phyloP scores from a whole-genome alignment of 441 rosid genomes.

The Viola pubescens region DNA sequence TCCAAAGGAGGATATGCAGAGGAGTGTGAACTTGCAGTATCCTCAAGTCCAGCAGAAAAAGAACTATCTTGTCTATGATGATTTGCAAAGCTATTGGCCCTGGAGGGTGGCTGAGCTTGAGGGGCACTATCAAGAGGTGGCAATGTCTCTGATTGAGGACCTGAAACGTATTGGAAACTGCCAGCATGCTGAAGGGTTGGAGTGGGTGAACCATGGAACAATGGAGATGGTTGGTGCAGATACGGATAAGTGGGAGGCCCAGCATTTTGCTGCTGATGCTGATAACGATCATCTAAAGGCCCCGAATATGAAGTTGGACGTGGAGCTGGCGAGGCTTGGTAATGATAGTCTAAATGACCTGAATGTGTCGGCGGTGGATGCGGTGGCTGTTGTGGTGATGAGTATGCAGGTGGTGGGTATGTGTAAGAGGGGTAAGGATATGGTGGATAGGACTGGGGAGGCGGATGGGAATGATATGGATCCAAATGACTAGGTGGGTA shows the following conservation, averaged over 20 bases:
- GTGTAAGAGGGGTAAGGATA: slow-evolving; percentile 19
- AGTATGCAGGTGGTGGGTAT: slow-evolving; percentile 28
- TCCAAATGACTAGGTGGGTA: slow-evolving; percentile 42
- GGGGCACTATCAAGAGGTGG: slow-evolving; percentile 31
- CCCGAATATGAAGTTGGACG: slow-evolving; percentile 22
- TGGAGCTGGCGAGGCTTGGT: slow-evolving; percentile 21
- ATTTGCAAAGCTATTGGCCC: slow-evolving; percentile 28
- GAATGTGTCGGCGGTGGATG: slow-evolving; percentile 18
- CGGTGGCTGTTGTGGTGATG: slow-evolving; percentile 16
- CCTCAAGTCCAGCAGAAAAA: slow-evolving; percentile 18
- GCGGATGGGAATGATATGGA: slow-evolving; percentile 28
- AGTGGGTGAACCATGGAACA: slow-evolving; percentile 30
- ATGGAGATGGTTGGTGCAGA: slow-evolving; percentile 22
- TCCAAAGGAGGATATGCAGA: slow-evolving; percentile 57
- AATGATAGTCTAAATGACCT: slow-evolving; percentile 27
- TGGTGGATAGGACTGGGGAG: slow-evolving; percentile 31
- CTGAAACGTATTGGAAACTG: slow-evolving; percentile 38
- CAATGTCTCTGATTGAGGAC: slow-evolving; percentile 20
- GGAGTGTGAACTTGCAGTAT: slow-evolving; percentile 15
- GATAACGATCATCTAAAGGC: slow-evolving; percentile 31
- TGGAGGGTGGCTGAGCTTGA: slow-evolving; percentile 20
- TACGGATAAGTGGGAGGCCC: slow-evolving; percentile 3
- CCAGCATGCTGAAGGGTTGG: slow-evolving; percentile 32
- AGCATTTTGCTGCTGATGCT: not conserved
- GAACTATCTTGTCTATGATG: slow-evolving; percentile 45